Evolutionary conservation across 805 yeast genomes (phyloP).

Genomic region (Candida ficus): DNA sequence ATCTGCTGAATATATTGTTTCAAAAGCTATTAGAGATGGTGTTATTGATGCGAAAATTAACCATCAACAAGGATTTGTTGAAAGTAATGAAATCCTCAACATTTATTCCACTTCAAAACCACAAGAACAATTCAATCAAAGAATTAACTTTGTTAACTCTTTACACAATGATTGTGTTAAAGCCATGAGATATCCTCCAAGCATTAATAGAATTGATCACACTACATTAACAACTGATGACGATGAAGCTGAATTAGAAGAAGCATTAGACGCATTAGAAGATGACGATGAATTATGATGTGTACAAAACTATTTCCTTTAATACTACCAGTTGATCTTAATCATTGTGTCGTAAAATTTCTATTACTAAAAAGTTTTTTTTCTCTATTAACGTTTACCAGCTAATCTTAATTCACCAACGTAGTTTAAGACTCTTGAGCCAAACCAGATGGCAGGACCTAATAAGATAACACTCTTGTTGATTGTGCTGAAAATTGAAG

Average conservation of each 20-base stretch:
- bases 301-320: no score
- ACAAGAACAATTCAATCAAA: conserved; percentile 81
- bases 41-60: conserved; percentile 93
- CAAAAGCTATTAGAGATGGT: conserved; percentile 95
- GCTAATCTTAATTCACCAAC: conserved; percentile 24
- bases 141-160: conserved; percentile 87
- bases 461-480: conserved; percentile 14
- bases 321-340: no score
- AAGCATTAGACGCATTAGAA: conserved; percentile 23
- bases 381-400: conserved; percentile 19
- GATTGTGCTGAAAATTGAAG: conserved; percentile 22
- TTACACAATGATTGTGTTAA: conserved; percentile 89
- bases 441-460: conserved; percentile 26
- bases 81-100: conserved; percentile 80
- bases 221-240: conserved; percentile 8
- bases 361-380: no score
- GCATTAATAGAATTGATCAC: conserved; percentile 21
- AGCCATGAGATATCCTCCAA: conserved; percentile 85
- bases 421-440: conserved; percentile 23
- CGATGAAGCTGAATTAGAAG: conserved; percentile 23
- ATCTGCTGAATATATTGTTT: conserved; percentile 93
- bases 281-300: conserved; percentile 14
- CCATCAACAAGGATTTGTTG: conserved; percentile 88
- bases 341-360: no score
- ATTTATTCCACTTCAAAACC: conserved; percentile 86